Base-by-base conservation (phyloP, 2,329 filamentous ascomycete genomes). In the Monosporascus sp. region DNA sequence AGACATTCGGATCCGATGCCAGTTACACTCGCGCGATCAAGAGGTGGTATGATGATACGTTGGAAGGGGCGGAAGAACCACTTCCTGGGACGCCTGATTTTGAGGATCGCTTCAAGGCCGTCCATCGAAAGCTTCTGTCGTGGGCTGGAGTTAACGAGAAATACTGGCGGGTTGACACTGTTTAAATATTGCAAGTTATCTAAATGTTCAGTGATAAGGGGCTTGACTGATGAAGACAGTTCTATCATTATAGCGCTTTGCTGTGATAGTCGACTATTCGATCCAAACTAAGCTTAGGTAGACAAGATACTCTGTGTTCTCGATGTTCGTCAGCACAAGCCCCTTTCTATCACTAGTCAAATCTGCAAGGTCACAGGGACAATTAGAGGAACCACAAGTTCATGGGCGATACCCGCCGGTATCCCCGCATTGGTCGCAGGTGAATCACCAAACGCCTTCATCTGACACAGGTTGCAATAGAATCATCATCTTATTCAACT, bases 111-210 rank as follows among this genome's bases (percentile, higher is more conserved):
- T 68, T 65, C 51, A 54, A 52, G 20, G 45, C 49, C 3, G 57
- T 61, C n/a, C 64, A 68, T 55, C 46, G 22, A 43, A 62, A 52
- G 52, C 26, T 68, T 31, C 43, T 66, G 44, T 52, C 47, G 1
- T 69, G 67, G 68, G 66, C 61, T 4, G 59, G 53, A 5, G 55
- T 66, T 19, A 52, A 51, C 17, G 26, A 44, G 40, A 31, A 48
- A 27, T 40, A 49, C 48, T 52, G 20, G 40, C 16, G 41, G 50
- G 38, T 51, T 11, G 20, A n/a, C 9, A 24, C n/a, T 44, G 9
- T 14, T 44, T 19, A 26, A 20, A 20, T 22, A 20, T 14, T 26
- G 17, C 7, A 41, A 41, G 17, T 7, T 19, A n/a, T 7, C 37
- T 40, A n/a, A 7, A 3, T 5, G 6, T 9, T n/a, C 17, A 11